Percentiles rank a stretch among this genome's conserved stretches.
phyloP scores from a whole-genome alignment of 2,329 filamentous ascomycete species.

The Lachnum nothofagi region DNA sequence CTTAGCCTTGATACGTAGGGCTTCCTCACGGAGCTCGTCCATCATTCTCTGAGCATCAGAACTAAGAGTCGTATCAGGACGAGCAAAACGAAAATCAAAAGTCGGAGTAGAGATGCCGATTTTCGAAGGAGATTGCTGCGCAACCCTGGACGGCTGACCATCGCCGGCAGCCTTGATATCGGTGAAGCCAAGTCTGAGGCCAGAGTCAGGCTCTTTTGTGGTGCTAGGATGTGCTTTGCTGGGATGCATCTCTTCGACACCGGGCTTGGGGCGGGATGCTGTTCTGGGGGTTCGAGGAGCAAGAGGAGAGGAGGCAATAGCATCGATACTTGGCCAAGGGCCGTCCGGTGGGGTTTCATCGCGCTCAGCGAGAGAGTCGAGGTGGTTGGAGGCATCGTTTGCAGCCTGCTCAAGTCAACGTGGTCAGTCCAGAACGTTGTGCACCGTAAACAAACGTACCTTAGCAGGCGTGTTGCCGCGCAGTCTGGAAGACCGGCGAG shows the following conservation, averaged over 20 bases:
- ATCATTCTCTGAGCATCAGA: constrained; percentile 57
- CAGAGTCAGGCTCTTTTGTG: constrained; percentile 71
- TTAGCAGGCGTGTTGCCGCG: constrained; percentile 30
- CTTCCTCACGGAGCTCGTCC: constrained; percentile 67
- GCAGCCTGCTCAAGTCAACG: constrained; percentile 7
- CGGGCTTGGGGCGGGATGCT: constrained; percentile 62
- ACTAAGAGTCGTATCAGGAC: constrained; percentile 53
- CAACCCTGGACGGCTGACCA: constrained; percentile 37
- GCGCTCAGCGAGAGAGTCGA: constrained; percentile 29
- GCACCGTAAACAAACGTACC: constrained; percentile 17
- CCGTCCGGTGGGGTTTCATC: constrained; percentile 25
- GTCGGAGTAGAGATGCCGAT: constrained; percentile 48
- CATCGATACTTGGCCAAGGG: constrained; percentile 20
- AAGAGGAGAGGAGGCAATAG: constrained; percentile 23
- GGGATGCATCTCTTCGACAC: constrained; percentile 84
- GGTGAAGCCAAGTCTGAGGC: constrained; percentile 74
- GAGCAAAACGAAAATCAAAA: constrained; percentile 61
- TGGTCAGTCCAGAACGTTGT: neutral
- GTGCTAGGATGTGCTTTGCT: constrained; percentile 72
- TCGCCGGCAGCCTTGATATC: constrained; percentile 50
- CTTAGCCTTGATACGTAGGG: constrained; percentile 63
- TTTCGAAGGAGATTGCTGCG: constrained; percentile 62
- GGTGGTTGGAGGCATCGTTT: constrained; percentile 18
- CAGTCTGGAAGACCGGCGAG: constrained; percentile 31
- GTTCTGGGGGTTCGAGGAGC: constrained; percentile 54